Percentiles rank a stretch among this genome's conserved stretches.
These are phyloP conservation scores for Neofusicoccum umdonicola DNA, from an alignment of 2,329 filamentous ascomycete genomes.

Conservation along the genomic window DNA sequence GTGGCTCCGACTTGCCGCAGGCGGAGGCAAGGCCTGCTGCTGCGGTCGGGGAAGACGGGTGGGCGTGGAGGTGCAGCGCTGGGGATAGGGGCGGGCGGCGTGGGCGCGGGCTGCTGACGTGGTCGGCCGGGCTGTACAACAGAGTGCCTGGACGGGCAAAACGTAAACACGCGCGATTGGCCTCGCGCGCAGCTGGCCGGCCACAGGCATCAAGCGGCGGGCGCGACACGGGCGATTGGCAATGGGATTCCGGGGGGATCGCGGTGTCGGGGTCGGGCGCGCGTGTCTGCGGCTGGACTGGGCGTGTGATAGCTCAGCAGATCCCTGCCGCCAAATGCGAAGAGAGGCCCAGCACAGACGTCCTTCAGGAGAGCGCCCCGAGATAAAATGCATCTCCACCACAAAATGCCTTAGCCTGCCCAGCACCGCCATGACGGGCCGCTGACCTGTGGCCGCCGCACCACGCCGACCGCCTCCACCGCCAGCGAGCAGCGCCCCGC, in stretches of 20 bases:
- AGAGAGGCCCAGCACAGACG: conserved; percentile 14
- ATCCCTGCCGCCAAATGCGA: conserved; percentile 13
- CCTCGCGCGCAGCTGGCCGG: not conserved
- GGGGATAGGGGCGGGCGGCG: not conserved
- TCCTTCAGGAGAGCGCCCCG: conserved; percentile 13
- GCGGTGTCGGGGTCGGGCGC: not conserved
- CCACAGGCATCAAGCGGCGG: not conserved
- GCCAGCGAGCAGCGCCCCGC: not conserved
- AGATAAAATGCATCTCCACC: conserved; percentile 17
- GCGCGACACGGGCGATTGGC: not conserved
- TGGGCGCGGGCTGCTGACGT: not conserved
- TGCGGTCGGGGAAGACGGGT: not conserved
- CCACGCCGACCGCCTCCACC: not conserved
- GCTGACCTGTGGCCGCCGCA: conserved; percentile 6
- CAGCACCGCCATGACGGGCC: conserved; percentile 11
- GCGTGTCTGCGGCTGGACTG: not conserved
- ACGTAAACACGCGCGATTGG: conserved; percentile 11
- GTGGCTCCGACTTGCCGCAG: conserved; percentile 11
- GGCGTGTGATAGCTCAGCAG: conserved; percentile 6
- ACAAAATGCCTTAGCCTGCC: conserved; percentile 5
- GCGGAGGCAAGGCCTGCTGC: not conserved
- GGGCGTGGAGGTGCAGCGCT: not conserved
- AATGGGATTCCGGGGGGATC: not conserved
- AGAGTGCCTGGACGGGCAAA: conserved; percentile 1
- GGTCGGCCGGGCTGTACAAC: conserved; percentile 4